Conservation (phyloP, 2,329 filamentous ascomycete species). For the Curvularia verruculosa region DNA sequence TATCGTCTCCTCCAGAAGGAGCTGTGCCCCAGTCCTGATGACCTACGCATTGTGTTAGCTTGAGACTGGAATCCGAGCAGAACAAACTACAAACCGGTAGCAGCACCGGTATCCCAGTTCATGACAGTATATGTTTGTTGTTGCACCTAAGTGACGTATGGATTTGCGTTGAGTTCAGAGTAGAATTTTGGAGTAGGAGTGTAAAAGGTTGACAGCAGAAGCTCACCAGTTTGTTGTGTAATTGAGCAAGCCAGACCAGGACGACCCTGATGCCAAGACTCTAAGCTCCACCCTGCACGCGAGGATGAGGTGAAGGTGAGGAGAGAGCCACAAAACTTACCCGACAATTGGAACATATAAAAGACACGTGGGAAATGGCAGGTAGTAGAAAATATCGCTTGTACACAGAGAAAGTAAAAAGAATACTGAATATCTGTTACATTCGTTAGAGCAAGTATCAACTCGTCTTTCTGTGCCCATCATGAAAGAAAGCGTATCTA, state of each 20-base stretch:
- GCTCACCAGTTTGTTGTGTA: neutral
- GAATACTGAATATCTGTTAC: neutral
- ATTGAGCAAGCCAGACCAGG: slow-evolving; percentile 1
- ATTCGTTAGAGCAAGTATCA: slow-evolving; percentile 10
- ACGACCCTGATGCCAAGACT: neutral
- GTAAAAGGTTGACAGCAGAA: neutral
- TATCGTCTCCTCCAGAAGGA: slow-evolving; percentile 14
- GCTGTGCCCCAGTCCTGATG: slow-evolving; percentile 16
- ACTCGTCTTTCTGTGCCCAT: slow-evolving; percentile 9
- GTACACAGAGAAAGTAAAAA: neutral
- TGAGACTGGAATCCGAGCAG: slow-evolving; percentile 7
- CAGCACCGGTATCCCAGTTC: slow-evolving; percentile 29
- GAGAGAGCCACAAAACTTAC: too few relatives aligned
- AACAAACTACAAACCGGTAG: slow-evolving; percentile 13
- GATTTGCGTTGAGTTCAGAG: neutral
- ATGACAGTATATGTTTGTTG: slow-evolving; percentile 16
- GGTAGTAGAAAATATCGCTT: neutral
- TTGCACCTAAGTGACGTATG: neutral
- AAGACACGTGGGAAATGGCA: neutral
- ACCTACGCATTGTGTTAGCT: slow-evolving; percentile 16
- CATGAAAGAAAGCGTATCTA: neutral
- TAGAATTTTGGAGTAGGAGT: neutral
- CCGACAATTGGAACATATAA: too few relatives aligned
- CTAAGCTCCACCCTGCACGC: slow-evolving; percentile 4
- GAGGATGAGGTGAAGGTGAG: slow-evolving; percentile 14